Percentiles rank a stretch among this genome's conserved stretches.
Evolutionary conservation across 176 grass and related monocot genomes (phyloP).

Genomic region (Tuctoria greenei): DNA sequence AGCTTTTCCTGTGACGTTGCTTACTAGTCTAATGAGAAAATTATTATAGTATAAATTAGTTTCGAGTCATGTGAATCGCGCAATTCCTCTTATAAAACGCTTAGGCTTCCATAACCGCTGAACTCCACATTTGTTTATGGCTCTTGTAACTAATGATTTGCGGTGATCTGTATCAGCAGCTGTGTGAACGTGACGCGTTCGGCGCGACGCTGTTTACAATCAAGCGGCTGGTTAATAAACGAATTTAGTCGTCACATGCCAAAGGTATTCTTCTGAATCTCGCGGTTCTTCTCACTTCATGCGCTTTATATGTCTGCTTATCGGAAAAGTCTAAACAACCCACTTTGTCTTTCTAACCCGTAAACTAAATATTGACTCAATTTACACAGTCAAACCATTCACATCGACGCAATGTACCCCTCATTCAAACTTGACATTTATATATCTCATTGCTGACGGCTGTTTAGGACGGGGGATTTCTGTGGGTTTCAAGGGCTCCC

Average conservation of each 20-base stretch:
- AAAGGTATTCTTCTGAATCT: background rate
- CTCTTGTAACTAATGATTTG: background rate
- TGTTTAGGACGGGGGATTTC: background rate
- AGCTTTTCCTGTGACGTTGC: background rate
- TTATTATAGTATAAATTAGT: background rate
- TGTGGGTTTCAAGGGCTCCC: background rate
- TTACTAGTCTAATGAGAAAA: slow-evolving; percentile 12
- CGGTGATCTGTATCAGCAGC: slow-evolving; percentile 28
- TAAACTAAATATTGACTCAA: too few relatives aligned
- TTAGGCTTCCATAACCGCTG: background rate
- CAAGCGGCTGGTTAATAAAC: background rate
- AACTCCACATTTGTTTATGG: slow-evolving; percentile 32
- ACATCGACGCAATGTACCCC: too few relatives aligned
- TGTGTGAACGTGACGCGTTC: slow-evolving; percentile 16
- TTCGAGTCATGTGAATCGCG: background rate
- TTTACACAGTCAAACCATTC: too few relatives aligned
- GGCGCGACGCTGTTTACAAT: background rate
- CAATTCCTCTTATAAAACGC: background rate
- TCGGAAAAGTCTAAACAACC: too few relatives aligned
- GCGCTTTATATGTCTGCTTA: too few relatives aligned
- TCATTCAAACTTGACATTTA: too few relatives aligned
- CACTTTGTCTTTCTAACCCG: too few relatives aligned
- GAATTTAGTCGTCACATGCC: background rate
- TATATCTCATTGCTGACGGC: background rate
- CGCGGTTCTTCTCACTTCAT: background rate